These are phyloP conservation scores for Pythium graminicola DNA, from an alignment of 352 stramenopile species.

Conservation along the genomic window DNA sequence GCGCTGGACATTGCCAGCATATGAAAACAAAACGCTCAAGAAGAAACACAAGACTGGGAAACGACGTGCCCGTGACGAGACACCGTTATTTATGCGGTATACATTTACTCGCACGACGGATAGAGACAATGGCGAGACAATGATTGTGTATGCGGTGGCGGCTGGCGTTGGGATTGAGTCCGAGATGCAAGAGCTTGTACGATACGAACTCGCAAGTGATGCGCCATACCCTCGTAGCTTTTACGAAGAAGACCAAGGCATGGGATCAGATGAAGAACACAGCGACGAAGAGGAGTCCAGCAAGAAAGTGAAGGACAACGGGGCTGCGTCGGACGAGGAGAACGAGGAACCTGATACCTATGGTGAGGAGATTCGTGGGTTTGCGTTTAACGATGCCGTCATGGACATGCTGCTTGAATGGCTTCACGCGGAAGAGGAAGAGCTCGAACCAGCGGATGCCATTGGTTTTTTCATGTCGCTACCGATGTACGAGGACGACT, in stretches of 20 bases:
- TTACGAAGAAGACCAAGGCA: conserved; percentile 49
- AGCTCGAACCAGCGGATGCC: conserved; percentile 51
- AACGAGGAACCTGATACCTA: conserved; percentile 25
- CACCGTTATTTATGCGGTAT: conserved; percentile 41
- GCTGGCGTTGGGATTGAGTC: conserved; percentile 34
- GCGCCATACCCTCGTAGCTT: conserved; percentile 61
- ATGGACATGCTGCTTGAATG: conserved; percentile 43
- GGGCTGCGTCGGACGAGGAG: conserved; percentile 3
- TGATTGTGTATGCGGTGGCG: conserved; percentile 40
- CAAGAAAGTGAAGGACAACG: not conserved
- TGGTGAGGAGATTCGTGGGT: conserved; percentile 46
- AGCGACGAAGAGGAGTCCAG: conserved; percentile 17
- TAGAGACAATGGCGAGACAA: conserved; percentile 28
- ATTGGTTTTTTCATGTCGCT: conserved; percentile 65
- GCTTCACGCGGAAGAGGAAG: conserved; percentile 40
- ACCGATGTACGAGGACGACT: conserved; percentile 69
- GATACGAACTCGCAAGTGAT: conserved; percentile 50
- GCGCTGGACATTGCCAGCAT: conserved; percentile 37
- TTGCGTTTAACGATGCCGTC: conserved; percentile 52
- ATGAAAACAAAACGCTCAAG: conserved; percentile 12
- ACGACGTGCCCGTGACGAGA: conserved; percentile 26
- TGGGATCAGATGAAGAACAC: conserved; percentile 23
- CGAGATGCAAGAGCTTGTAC: conserved; percentile 41
- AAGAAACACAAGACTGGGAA: conserved; percentile 23
- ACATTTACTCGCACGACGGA: conserved; percentile 36